A percentile compares a stretch with the other conserved stretches of the same genome.
phyloP scores from a whole-genome alignment of 1,284 basidiomycete genomes.

The Stygiomarasmius scandens region DNA sequence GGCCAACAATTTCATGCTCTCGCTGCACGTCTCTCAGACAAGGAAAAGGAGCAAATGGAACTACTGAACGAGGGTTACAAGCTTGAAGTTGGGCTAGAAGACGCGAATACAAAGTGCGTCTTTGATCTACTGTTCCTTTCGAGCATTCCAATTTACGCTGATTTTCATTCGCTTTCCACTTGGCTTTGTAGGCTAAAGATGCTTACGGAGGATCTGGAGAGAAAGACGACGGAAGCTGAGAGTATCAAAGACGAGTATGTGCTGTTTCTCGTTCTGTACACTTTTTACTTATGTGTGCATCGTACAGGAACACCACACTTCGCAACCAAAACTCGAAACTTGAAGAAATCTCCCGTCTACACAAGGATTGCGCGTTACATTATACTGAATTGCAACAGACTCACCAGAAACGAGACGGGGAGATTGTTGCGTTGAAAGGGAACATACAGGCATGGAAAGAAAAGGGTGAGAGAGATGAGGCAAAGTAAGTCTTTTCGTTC shows the following conservation, averaged over 20 bases:
- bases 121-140: too few relatives aligned
- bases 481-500: constrained; percentile 1
- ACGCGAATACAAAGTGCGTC: too few relatives aligned
- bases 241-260: too few relatives aligned
- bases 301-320: constrained; percentile 11
- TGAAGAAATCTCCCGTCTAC: neutral
- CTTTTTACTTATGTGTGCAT: too few relatives aligned
- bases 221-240: too few relatives aligned
- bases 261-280: neutral
- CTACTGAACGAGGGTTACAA: constrained; percentile 25
- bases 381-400: neutral
- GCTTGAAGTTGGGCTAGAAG: constrained; percentile 24
- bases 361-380: neutral
- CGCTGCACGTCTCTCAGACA: constrained; percentile 27
- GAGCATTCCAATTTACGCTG: too few relatives aligned
- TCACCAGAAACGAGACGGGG: neutral
- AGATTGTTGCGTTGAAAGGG: constrained; percentile 3
- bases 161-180: too few relatives aligned
- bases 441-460: constrained; percentile 4
- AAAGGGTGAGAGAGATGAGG: neutral
- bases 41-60: constrained; percentile 33
- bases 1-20: constrained; percentile 32
- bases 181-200: too few relatives aligned
- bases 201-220: constrained; percentile 26
- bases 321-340: neutral